Evolutionary conservation across 225 moss, liverwort and hornwort species (phyloP), one percentile per base, ranked within the genome.

Genomic region (Pleurozium schreberi): DNA sequence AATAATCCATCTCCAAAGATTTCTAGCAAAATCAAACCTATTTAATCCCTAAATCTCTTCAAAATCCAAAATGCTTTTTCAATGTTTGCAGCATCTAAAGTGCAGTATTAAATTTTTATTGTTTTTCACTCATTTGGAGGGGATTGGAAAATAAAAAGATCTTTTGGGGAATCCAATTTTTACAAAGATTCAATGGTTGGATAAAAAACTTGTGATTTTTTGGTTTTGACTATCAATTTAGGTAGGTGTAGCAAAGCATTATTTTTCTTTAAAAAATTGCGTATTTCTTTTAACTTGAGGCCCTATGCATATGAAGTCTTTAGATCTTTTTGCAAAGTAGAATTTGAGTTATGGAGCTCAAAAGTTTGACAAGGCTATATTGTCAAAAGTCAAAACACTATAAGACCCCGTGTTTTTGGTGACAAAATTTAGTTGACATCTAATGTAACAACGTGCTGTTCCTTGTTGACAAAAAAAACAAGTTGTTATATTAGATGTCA

Each of bases 81-180:
- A 2, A 3, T 26, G 0, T 45, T 45, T 45, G 3, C 5, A 5
- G 45, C 45, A 73, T 45, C 10, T 6, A 45, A 73, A 27, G 9
- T 43, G 6, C 27, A 43, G 43, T 27, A 9, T 16, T 9, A 27
- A 9, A 15, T 43, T 73, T 73, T 42, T 5, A 3, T 28, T 73
- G 8, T 43, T 42, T n/a, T 16, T 17, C 17, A 25, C 11, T 73
- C 45, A 16, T 45, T 73, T 73, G 23, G 16, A 0, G 3, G 10
- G 10, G 8, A 17, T 45, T 28, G 2, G 6, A 73, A 28, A 73
- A 17, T 28, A 17, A 73, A 71, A 73, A 45, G 10, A 10, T 17
- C 10, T 17, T 42, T 0, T 18, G 3, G 3, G 4, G 1, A 17
- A 28, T 45, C 10, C 1, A 9, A 16, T 16, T 43, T 27, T 71